Conservation (phyloP, 768 basidiomycete species). For the Mycena galopus region DNA sequence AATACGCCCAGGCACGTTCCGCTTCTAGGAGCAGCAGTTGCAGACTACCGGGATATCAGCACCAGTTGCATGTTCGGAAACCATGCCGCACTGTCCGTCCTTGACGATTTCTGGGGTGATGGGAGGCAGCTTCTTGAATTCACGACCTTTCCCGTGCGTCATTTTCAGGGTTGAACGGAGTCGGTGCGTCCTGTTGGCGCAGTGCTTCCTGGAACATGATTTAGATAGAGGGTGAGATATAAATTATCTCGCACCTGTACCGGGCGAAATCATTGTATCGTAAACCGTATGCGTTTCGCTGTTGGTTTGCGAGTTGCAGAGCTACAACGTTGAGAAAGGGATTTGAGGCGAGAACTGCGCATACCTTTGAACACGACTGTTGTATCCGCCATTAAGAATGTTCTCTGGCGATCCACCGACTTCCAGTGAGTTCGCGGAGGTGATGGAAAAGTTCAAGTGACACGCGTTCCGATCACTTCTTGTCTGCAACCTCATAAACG, state of each 20-base stretch:
- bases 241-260: conserved; percentile 70
- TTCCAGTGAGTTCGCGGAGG: conserved; percentile 27
- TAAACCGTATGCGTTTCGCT: conserved; percentile 91
- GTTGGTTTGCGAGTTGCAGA: conserved; percentile 86
- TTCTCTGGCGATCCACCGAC: conserved; percentile 30
- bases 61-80: conserved; percentile 12
- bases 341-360: conserved; percentile 20
- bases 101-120: conserved; percentile 77
- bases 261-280: conserved; percentile 90
- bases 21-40: conserved; percentile 90
- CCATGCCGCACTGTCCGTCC: conserved; percentile 83
- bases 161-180: conserved; percentile 86
- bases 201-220: conserved; percentile 79
- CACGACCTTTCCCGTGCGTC: conserved; percentile 90
- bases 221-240: not conserved
- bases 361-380: conserved; percentile 55
- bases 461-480: conserved; percentile 22
- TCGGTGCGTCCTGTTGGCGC: conserved; percentile 90
- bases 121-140: conserved; percentile 87
- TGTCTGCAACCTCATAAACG: no score
- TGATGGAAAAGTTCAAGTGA: conserved; percentile 23
- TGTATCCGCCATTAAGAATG: conserved; percentile 49
- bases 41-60: conserved; percentile 59
- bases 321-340: conserved; percentile 58
- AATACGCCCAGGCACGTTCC: conserved; percentile 92